Evolutionary conservation across 1,284 basidiomycete species (phyloP), one percentile per base, ranked within the genome.

Genomic region (Cutaneotrichosporon cavernicola): DNA sequence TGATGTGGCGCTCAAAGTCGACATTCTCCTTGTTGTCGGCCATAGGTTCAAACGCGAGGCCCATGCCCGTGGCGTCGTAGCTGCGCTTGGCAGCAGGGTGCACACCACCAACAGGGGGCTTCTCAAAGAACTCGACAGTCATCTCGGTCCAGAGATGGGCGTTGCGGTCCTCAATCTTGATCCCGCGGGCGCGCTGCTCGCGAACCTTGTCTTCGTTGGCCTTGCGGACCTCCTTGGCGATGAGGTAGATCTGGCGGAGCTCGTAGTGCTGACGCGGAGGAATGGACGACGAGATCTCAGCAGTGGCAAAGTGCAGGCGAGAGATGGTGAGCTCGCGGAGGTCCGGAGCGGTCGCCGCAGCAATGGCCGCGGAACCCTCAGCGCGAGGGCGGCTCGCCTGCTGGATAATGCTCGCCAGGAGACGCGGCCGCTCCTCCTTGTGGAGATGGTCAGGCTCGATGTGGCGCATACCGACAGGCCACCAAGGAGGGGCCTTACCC

Each of bases 371-470:
- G 32, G 60, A 63, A 43, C 65, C 62, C 58, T 60, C 66, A 51
- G 43, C 57, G 46, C 64, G 78, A 63, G 49, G 77, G n/a, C 55
- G 43, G 51, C 61, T 63, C 75, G 73, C 36, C 74, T 78, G 56
- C 83, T 63, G 76, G 46, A 85, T 70, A 53, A 85, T 81, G 56
- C 80, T 77, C 7, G 80, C 62, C 22, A 85, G 76, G 21, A 85
- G 74, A 6, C 76, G 69, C 40, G 82, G 79, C 10, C 83, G 80
- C 72, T 84, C 84, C 73, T 75, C 72, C 70, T 82, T 83, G 74
- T 79, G 76, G 10, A 85, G 72, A 60, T 85, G 84, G 66, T 85
- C 84, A 0, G 84, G 84, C 69, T 85, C 84, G 55, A 81, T 80
- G 72, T 85, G 84, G 9, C 81, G 74, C 10, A 85, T 79, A 18